phyloP scores from a whole-genome alignment of 768 basidiomycete genomes.

The Hygrocybe punicea region DNA sequence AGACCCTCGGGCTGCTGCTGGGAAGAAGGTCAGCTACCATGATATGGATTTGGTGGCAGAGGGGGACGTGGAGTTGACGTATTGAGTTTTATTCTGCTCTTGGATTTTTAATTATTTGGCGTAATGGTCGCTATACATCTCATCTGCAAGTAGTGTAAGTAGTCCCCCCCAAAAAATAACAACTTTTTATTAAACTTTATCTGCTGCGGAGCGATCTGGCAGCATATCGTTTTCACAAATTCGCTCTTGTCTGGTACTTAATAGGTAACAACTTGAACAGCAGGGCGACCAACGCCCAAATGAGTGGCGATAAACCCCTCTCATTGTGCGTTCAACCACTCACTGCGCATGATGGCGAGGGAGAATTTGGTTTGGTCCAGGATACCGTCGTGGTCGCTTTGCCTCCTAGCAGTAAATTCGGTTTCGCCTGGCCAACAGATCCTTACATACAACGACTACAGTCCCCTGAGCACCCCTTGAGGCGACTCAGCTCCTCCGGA shows the following conservation, averaged over 20 bases:
- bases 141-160: too few species aligned
- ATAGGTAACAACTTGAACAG: too few species aligned
- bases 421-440: constrained; percentile 56
- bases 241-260: too few species aligned
- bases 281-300: too few species aligned
- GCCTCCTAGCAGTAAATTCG: constrained; percentile 55
- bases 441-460: constrained; percentile 20
- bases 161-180: too few species aligned
- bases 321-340: constrained; percentile 30
- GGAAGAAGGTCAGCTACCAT: constrained; percentile 88
- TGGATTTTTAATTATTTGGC: neutral
- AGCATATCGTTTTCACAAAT: too few species aligned
- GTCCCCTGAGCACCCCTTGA: constrained; percentile 1
- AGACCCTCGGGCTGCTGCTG: constrained; percentile 87
- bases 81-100: constrained; percentile 19
- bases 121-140: too few species aligned
- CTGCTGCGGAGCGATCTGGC: too few species aligned
- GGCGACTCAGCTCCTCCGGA: constrained; percentile 36
- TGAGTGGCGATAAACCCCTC: too few species aligned
- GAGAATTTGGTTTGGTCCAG: constrained; percentile 28
- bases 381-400: constrained; percentile 47
- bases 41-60: constrained; percentile 94
- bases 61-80: constrained; percentile 44
- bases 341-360: constrained; percentile 40
- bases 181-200: too few species aligned